phyloP scores from a whole-genome alignment of 2,329 filamentous ascomycete species.

The Penicillium glabrum region DNA sequence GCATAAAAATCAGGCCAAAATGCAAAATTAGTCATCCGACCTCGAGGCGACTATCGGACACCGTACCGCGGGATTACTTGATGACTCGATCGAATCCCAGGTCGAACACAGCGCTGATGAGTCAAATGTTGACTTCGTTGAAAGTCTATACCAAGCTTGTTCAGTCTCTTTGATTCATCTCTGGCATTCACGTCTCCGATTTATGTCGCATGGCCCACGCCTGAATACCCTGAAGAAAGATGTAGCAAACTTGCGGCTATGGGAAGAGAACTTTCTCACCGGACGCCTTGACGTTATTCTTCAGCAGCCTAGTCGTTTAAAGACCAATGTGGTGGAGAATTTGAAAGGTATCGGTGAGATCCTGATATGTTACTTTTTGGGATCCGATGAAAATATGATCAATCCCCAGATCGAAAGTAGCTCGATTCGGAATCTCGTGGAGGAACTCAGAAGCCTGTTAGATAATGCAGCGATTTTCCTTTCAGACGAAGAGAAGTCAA shows the following conservation, averaged over 20 bases:
- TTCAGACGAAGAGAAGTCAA: conserved; percentile 1
- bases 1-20: no score
- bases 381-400: background rate
- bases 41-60: no score
- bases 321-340: conserved; percentile 1
- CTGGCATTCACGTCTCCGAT: conserved; percentile 5
- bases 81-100: background rate
- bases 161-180: conserved; percentile 1
- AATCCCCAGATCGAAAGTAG: background rate
- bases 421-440: background rate
- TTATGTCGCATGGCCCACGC: background rate
- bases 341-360: conserved; percentile 4
- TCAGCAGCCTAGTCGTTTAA: background rate
- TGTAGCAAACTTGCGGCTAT: conserved; percentile 1
- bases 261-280: conserved; percentile 7
- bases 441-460: background rate
- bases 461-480: conserved; percentile 2
- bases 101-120: conserved; percentile 4
- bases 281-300: conserved; percentile 6
- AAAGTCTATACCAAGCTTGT: conserved; percentile 7
- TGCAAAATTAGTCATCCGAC: no score
- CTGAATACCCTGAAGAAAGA: conserved; percentile 5
- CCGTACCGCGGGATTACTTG: no score
- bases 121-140: conserved; percentile 6
- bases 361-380: background rate